Evolutionary conservation across 2,329 filamentous ascomycete genomes (phyloP).

Genomic region (Xylariaceae sp.): DNA sequence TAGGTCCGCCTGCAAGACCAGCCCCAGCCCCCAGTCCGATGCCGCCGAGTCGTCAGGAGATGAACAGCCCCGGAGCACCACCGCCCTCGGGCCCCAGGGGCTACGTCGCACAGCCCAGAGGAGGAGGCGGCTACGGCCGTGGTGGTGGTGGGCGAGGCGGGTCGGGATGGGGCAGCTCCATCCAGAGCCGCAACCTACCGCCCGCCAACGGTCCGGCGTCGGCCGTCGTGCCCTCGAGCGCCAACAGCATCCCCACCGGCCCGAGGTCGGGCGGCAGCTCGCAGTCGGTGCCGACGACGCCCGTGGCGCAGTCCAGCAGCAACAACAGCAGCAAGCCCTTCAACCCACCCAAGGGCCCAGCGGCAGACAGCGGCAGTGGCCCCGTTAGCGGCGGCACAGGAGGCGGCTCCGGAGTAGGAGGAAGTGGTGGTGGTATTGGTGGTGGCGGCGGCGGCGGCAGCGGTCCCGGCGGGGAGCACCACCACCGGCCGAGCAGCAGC

Average conservation of each 20-base stretch:
- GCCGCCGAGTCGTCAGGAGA: slow-evolving; percentile 20
- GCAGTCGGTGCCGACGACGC: slow-evolving; percentile 30
- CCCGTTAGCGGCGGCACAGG: no score
- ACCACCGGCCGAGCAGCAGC: slow-evolving; percentile 33
- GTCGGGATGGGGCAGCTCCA: slow-evolving; percentile 29
- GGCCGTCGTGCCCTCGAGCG: slow-evolving; percentile 29
- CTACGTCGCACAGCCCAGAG: slow-evolving; percentile 40
- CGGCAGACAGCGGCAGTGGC: slow-evolving; percentile 20
- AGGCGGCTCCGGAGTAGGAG: no score
- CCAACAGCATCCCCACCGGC: slow-evolving; percentile 22
- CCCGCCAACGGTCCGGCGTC: slow-evolving; percentile 25
- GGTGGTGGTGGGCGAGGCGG: slow-evolving; percentile 41
- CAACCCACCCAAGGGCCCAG: slow-evolving; percentile 50
- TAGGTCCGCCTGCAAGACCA: slow-evolving; percentile 26
- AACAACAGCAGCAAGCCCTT: no score
- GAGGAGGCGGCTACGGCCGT: slow-evolving; percentile 34
- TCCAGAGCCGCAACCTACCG: slow-evolving; percentile 23
- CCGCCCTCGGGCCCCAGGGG: slow-evolving; percentile 49
- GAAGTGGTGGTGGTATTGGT: no score
- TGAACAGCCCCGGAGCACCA: slow-evolving; percentile 35
- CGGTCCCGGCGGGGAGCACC: no score
- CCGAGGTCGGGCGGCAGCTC: slow-evolving; percentile 22
- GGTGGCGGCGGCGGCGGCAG: no score
- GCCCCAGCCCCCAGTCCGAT: slow-evolving; percentile 14
- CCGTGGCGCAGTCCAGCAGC: slow-evolving; percentile 24